A percentile compares a stretch with the other conserved stretches of the same genome.
Evolutionary conservation across 148 eudicot species (phyloP).

Genomic region (Rhododendron williamsianum): DNA sequence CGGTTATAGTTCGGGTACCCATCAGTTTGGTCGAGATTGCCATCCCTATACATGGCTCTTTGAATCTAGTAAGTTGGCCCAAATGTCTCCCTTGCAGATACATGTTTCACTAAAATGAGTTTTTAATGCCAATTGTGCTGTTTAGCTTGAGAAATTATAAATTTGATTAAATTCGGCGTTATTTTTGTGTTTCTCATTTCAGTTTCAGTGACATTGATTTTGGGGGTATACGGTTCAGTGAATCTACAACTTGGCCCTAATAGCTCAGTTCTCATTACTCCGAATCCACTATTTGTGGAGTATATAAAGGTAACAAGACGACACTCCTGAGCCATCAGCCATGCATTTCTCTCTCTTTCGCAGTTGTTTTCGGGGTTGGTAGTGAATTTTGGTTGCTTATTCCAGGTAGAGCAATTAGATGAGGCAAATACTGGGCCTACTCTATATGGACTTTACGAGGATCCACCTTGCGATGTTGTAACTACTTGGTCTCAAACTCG

Average conservation of each 20-base stretch:
- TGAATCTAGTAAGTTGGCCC: slow-evolving; percentile 52
- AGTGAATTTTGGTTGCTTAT: neutral
- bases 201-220: slow-evolving; percentile 72
- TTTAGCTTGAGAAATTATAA: neutral
- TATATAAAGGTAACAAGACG: slow-evolving; percentile 49
- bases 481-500: slow-evolving; percentile 47
- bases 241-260: slow-evolving; percentile 61
- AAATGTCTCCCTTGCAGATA: slow-evolving; percentile 35
- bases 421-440: slow-evolving; percentile 26
- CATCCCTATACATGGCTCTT: slow-evolving; percentile 30
- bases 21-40: too few species aligned
- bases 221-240: slow-evolving; percentile 74
- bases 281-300: slow-evolving; percentile 60
- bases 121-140: neutral
- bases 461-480: slow-evolving; percentile 30
- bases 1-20: too few species aligned
- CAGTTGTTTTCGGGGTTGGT: neutral
- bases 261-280: slow-evolving; percentile 55
- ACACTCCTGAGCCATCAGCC: neutral
- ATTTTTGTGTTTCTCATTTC: slow-evolving; percentile 21
- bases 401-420: slow-evolving; percentile 39
- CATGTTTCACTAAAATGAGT: neutral
- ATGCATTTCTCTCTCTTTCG: neutral
- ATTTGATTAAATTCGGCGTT: neutral
- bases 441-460: slow-evolving; percentile 40